Evolutionary conservation across 108 stramenopile genomes (phyloP), one percentile per base, ranked within the genome.

Genomic region (Ochromonas danica): DNA sequence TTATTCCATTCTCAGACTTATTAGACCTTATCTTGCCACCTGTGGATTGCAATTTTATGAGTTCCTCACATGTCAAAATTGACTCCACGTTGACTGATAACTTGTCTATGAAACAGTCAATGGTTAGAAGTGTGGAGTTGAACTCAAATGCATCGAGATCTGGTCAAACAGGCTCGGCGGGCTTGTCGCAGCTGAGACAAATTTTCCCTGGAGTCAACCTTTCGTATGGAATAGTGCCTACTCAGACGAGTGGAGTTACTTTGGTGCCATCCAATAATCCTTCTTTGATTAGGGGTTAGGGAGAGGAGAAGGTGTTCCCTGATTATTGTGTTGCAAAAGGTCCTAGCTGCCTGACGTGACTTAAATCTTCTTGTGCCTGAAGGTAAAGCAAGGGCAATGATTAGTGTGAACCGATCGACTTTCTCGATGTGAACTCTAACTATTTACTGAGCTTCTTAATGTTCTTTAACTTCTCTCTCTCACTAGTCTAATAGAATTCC

Each of bases 321-420:
- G 17, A 22, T 70, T 38, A 40, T 70, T 70, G 40, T 70, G 67
- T 40, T 70, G 67, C 67, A 70, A 70, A 70, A 70, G 67, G 67
- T 70, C 67, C 67, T 70, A 70, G 67, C 67, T 70, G 67, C 67
- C 67, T 70, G 67, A 70, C 36, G 67, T 22, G 67, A 57, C 51
- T 57, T 57, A 57, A 57, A 57, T 57, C 22, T 57, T 10, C 10
- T 57, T 10, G 51, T 57, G 10, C 51, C 51, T 17, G 10, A 10
- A 57, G 51, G 22, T 10, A 10, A 57, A 22, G 10, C 51, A 57
- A 22, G 10, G 17, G 17, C 17, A 57, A 22, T 22, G 22, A 57
- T 17, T 57, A 17, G 22, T 57, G 51, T 57, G 22, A 57, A 17
- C 51, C 10, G 17, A 10, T 57, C 51, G 22, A 57, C 10, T 57